Percentiles rank a stretch among this genome's conserved stretches.
Evolutionary conservation across 2,329 filamentous ascomycete genomes (phyloP).

Genomic region (Xylariaceae sp.): DNA sequence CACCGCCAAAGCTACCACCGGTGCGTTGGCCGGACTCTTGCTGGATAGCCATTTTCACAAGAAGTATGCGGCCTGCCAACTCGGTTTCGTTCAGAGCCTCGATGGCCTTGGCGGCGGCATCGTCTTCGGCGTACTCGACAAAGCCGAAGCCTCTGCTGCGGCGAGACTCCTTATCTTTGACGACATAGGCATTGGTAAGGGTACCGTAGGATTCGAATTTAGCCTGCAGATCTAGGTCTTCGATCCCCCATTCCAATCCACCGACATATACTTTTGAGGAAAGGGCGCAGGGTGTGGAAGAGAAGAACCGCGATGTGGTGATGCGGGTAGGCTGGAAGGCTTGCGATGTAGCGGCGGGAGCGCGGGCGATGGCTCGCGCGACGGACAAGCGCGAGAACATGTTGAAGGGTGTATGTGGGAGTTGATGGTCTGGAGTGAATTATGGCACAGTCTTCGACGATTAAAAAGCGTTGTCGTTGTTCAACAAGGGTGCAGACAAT

Average conservation of each 20-base stretch:
- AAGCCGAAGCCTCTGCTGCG: not conserved
- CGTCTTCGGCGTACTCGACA: not conserved
- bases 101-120: slow-evolving; percentile 1
- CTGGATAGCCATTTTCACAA: too few relatives aligned
- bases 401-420: not conserved
- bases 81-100: not conserved
- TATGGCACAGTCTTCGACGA: too few relatives aligned
- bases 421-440: not conserved
- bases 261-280: not conserved
- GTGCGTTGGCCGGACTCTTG: too few relatives aligned
- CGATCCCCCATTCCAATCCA: not conserved
- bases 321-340: not conserved
- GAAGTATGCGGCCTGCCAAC: not conserved
- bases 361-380: not conserved
- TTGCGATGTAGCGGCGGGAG: not conserved
- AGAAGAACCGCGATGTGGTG: not conserved
- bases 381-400: not conserved
- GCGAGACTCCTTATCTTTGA: not conserved
- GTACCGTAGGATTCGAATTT: too few relatives aligned
- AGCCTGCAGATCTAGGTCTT: too few relatives aligned
- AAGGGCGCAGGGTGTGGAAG: not conserved
- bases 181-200: not conserved
- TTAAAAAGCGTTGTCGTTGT: too few relatives aligned
- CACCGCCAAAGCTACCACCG: too few relatives aligned
- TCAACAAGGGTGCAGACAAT: too few relatives aligned